Base-by-base conservation (phyloP, 257 asterid species). In the Solanum tarapatanum region DNA sequence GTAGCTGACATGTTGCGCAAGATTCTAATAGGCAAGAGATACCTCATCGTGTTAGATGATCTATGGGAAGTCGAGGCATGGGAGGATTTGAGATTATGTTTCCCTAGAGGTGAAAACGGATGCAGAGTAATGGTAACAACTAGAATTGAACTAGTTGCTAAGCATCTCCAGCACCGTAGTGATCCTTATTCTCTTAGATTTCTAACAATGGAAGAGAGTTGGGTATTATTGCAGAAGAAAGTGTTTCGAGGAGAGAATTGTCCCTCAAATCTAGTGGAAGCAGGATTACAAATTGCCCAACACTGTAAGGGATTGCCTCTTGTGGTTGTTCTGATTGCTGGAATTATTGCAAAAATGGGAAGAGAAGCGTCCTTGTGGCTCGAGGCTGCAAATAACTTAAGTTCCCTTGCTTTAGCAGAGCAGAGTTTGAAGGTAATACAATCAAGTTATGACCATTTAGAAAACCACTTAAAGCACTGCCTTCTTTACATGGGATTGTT, bases 31-130 rank as follows among this genome's bases (percentile, higher is more conserved):
- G 51, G 72, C 28, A 72, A 5, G 43, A 86, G 70, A 28, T 86
- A 86, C 16, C 87, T 70, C 72, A 86, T 86, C 7, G 87, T 70
- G 4, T 16, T 86, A 58, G 83, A 86, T 72, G 87, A 86, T 48
- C 70, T 86, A 8, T 85, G 87, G 87, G 82, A 72, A 24, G 83
- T 85, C 5, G 8, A 48, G 36, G 82, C 11, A 30, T 86, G 87
- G 83, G 41, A 86, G 21, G 70, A 45, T 13, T 9, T 86, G 30
- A 28, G 37, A 9, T 16, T 70, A 35, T 70, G 32, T 41, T 86
- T 72, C 26, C 84, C 87, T 13, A 14, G 2, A 2, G 80, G 68
- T 28, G 35, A 45, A 75, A 8, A 9, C 23, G 36, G 84, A 86
- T 7, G 83, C 8, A 43, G 87, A 86, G 19, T 86, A 33, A 72